phyloP scores from a whole-genome alignment of 192 early-diverging fungal genomes.

The Chytriomyces hyalinus region DNA sequence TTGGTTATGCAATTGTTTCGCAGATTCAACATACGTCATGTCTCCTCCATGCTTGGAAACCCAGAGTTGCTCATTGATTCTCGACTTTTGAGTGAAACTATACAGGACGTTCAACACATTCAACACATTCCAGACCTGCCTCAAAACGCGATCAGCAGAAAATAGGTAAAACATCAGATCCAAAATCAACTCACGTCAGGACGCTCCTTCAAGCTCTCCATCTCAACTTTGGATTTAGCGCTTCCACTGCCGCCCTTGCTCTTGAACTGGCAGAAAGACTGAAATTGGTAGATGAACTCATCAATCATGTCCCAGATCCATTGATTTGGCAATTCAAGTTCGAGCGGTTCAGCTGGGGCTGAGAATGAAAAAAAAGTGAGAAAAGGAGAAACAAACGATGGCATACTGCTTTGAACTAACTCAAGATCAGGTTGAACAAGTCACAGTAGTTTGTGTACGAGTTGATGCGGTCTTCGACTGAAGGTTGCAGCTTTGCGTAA shows the following conservation, averaged over 20 bases:
- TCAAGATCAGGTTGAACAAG: conserved; percentile 95
- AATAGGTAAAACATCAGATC: no score
- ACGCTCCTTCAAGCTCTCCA: conserved; percentile 81
- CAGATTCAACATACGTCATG: conserved; percentile 57
- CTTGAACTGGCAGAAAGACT: conserved; percentile 94
- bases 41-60: conserved; percentile 90
- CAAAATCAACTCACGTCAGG: conserved; percentile 49
- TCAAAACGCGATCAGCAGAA: background rate
- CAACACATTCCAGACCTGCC: conserved; percentile 92
- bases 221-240: conserved; percentile 75
- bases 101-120: conserved; percentile 96
- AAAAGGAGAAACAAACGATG: background rate
- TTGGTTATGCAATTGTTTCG: background rate
- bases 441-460: conserved; percentile 98
- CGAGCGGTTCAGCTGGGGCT: conserved; percentile 69
- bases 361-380: background rate
- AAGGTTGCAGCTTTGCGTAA: conserved; percentile 87
- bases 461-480: conserved; percentile 86
- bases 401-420: conserved; percentile 54
- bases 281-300: conserved; percentile 99
- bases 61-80: conserved; percentile 90
- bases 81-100: conserved; percentile 93
- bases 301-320: conserved; percentile 99
- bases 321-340: conserved; percentile 94
- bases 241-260: conserved; percentile 73